Evolutionary conservation across 108 stramenopile genomes (phyloP).

Genomic region (Cyclotella atomus): DNA sequence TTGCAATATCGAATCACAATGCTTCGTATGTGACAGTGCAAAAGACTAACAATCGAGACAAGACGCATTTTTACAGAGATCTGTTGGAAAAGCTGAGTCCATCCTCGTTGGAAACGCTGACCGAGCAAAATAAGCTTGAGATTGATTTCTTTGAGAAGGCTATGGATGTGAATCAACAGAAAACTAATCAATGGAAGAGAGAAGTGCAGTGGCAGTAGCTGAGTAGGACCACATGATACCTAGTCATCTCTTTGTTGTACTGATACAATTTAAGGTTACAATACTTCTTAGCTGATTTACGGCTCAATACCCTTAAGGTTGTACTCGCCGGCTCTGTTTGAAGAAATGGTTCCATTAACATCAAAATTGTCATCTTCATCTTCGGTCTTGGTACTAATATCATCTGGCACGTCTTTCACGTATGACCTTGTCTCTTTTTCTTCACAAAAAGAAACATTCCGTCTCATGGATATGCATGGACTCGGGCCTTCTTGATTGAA

Average conservation of each 20-base stretch:
- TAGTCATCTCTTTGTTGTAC: too few species aligned
- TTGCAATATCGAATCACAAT: conserved; percentile 11
- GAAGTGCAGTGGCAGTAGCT: conserved; percentile 21
- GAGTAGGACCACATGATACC: too few species aligned
- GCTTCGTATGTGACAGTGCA: conserved; percentile 11
- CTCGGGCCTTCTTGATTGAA: conserved; percentile 1
- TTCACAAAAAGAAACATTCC: conserved; percentile 21
- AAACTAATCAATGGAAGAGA: conserved; percentile 21
- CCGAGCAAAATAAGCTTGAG: conserved; percentile 19
- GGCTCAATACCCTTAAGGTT: conserved; percentile 17
- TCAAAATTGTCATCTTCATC: conserved; percentile 24
- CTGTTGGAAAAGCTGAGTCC: conserved; percentile 10
- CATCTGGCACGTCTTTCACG: background rate
- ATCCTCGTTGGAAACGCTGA: conserved; percentile 4
- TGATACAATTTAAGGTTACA: background rate
- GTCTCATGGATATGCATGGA: background rate
- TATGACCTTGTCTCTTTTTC: background rate
- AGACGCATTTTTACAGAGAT: conserved; percentile 40
- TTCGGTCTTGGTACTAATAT: background rate
- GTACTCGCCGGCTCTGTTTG: background rate
- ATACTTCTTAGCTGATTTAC: background rate
- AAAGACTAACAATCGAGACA: conserved; percentile 24
- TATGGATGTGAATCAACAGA: conserved; percentile 5
- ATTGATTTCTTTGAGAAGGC: conserved; percentile 34
- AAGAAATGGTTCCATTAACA: conserved; percentile 2